Conservation (phyloP, 176 grass and related monocot genomes). For the Oryza longistaminata region DNA sequence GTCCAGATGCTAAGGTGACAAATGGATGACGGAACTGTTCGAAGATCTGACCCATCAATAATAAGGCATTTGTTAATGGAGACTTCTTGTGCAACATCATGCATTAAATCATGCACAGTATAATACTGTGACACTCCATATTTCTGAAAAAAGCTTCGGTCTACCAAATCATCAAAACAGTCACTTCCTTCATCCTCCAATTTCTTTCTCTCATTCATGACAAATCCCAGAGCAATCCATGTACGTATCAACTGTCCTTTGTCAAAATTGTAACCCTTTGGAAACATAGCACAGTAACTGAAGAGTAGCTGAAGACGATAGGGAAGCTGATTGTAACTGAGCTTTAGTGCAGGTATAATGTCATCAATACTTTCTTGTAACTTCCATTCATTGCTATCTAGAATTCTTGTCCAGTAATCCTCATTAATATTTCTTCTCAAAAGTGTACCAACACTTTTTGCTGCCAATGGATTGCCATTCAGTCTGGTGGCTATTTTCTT, state of each 20-base stretch:
- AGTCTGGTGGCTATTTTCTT: conserved; percentile 40
- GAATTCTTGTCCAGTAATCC: conserved; percentile 35
- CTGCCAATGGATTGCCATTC: conserved; percentile 54
- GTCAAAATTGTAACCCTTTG: conserved; percentile 50
- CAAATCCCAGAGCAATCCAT: conserved; percentile 53
- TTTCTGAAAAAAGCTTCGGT: conserved; percentile 47
- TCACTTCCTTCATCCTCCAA: conserved; percentile 30
- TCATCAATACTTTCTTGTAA: background rate
- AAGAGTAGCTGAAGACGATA: conserved; percentile 41
- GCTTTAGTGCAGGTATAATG: conserved; percentile 48
- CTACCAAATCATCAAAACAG: conserved; percentile 35
- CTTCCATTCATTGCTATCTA: conserved; percentile 42
- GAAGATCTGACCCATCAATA: background rate
- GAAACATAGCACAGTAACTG: conserved; percentile 52
- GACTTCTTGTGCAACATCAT: conserved; percentile 43
- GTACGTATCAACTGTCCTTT: conserved; percentile 38
- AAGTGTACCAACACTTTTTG: conserved; percentile 51
- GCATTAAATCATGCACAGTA: conserved; percentile 55
- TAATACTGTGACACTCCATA: background rate
- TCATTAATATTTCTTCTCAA: conserved; percentile 21
- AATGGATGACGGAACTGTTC: background rate
- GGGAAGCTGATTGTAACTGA: conserved; percentile 48
- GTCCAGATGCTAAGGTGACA: conserved; percentile 29
- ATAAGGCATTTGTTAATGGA: conserved; percentile 8
- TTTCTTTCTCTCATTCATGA: background rate